These are phyloP conservation scores for Ceriops tagal DNA, from an alignment of 345 rosid species.

Conservation along the genomic window DNA sequence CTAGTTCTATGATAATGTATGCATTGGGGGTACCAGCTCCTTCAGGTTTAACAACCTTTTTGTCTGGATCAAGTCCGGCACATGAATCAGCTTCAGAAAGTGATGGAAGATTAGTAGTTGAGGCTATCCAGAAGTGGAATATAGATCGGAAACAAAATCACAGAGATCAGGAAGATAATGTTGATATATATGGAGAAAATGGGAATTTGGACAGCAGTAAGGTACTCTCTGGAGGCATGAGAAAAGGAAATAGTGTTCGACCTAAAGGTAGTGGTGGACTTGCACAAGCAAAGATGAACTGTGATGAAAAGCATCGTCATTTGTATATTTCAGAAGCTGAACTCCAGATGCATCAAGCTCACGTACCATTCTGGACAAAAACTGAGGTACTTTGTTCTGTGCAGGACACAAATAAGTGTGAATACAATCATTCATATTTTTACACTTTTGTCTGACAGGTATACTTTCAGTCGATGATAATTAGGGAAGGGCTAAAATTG, in stretches of 20 bases:
- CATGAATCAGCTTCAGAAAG: slow-evolving; percentile 52
- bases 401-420: slow-evolving; percentile 6
- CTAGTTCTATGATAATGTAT: slow-evolving; percentile 82
- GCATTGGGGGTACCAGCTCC: slow-evolving; percentile 39
- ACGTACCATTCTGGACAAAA: slow-evolving; percentile 61
- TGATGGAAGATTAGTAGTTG: slow-evolving; percentile 64
- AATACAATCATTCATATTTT: not conserved
- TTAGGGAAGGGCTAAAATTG: slow-evolving; percentile 20
- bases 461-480: slow-evolving; percentile 48
- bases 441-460: slow-evolving; percentile 34
- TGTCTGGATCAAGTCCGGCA: slow-evolving; percentile 33
- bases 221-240: slow-evolving; percentile 70
- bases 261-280: slow-evolving; percentile 29
- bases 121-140: slow-evolving; percentile 80
- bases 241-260: slow-evolving; percentile 30
- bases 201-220: slow-evolving; percentile 57
- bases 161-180: slow-evolving; percentile 66
- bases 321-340: slow-evolving; percentile 83
- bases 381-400: slow-evolving; percentile 45
- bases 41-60: slow-evolving; percentile 29
- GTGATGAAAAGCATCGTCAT: slow-evolving; percentile 52
- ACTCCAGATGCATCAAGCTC: slow-evolving; percentile 56
- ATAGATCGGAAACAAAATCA: slow-evolving; percentile 66
- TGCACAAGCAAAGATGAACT: slow-evolving; percentile 28
- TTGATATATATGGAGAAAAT: slow-evolving; percentile 81